Evolutionary conservation across 805 yeast species (phyloP).

Genomic region (Metschnikowia cubensis): DNA sequence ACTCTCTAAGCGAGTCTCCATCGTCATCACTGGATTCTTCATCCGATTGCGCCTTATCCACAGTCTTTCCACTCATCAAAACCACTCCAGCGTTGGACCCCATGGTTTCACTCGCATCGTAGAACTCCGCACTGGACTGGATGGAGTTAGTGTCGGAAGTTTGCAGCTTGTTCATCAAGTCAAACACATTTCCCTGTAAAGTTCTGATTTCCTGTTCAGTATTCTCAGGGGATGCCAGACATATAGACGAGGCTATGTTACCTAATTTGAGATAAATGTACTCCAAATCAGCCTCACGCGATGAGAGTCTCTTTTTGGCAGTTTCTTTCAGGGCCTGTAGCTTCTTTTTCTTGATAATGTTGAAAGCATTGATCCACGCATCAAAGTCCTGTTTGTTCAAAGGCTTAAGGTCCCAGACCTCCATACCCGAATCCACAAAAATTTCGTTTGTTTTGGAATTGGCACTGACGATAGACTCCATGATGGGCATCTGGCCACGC

Average conservation of each 20-base stretch:
- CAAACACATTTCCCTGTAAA: background rate
- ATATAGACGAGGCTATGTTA: background rate
- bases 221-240: slow-evolving; percentile 1
- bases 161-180: slow-evolving; percentile 4
- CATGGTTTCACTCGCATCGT: slow-evolving; percentile 66
- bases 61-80: slow-evolving; percentile 29
- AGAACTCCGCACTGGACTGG: slow-evolving; percentile 31
- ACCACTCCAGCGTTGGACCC: slow-evolving; percentile 52
- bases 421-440: slow-evolving; percentile 90
- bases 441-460: slow-evolving; percentile 63
- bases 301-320: background rate
- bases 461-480: slow-evolving; percentile 77
- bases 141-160: slow-evolving; percentile 26
- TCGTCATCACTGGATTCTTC: slow-evolving; percentile 21
- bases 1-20: slow-evolving; percentile 17
- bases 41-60: slow-evolving; percentile 9
- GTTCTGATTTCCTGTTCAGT: slow-evolving; percentile 1
- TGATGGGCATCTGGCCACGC: slow-evolving; percentile 90
- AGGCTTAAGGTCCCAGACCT: slow-evolving; percentile 85
- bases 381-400: slow-evolving; percentile 60
- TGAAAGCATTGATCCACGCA: slow-evolving; percentile 79
- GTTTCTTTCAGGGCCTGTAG: slow-evolving; percentile 5
- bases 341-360: slow-evolving; percentile 41
- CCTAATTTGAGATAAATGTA: background rate
- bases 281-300: slow-evolving; percentile 2